Evolutionary conservation across 345 rosid genomes (phyloP), one percentile per base, ranked within the genome.

Genomic region (Anastatica hierochuntica): DNA sequence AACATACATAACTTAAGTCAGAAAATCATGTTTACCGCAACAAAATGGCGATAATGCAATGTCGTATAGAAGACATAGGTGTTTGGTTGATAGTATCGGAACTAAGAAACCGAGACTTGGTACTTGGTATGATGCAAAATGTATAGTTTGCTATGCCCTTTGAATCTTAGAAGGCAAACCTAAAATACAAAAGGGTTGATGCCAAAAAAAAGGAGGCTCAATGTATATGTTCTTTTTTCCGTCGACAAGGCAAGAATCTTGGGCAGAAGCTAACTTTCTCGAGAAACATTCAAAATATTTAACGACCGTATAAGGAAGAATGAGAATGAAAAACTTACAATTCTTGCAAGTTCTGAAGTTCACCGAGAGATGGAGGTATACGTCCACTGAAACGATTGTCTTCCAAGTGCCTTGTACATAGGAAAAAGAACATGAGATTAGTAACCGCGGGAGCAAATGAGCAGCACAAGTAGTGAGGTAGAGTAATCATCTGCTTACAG

Each of bases 361-460:
- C 73, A 66, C 84, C 82, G 11, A 88, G 68, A 20, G 83, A 78
- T 10, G 79, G 4, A 36, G 90, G 87, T 61, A 88, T 79, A 53
- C 4, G 48, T 69, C 96, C 98, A 56, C 46, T 63, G 58, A 83
- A 70, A 17, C 57, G 74, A 45, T 88, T 92, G 72, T 81, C 73
- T 67, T 92, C 85, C 73, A 92, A 72, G 72, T 83, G 94, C 78
- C 98, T 29, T 59, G 27, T 42, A 38, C 19, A 68, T 11, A 56
- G 33, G n/a, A n/a, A 7, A 9, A 20, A 20, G 1, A 37, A 47
- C 2, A 60, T 43, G 8, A 48, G 11, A 34, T 61, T 54, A 60
- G 42, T 46, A 35, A 18, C 26, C 17, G 20, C 36, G 24, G 6
- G 6, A 49, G 54, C 39, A 34, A 43, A 53, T 15, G n/a, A n/a